Base-by-base conservation (phyloP, 768 basidiomycete species). In the Serendipita sp. region DNA sequence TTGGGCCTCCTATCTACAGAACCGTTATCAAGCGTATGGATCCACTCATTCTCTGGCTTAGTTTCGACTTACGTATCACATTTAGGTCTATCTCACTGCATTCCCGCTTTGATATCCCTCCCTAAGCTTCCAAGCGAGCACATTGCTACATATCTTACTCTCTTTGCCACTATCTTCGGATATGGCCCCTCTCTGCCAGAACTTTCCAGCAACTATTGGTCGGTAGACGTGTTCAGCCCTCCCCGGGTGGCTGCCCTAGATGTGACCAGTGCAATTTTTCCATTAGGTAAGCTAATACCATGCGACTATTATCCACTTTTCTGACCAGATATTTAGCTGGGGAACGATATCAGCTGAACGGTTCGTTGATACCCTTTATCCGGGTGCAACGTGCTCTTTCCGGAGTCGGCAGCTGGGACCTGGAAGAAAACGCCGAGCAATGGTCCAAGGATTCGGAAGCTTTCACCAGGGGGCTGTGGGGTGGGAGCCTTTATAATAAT, bases 371-470 rank as follows among this genome's bases (percentile, higher is more conserved):
- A 53, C 16, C 60, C 48, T 10, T 32, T 16, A 46, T 68, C 67
- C 24, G 56, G 10, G 28, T 60, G 4, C 56, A 60, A 60, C 18
- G 56, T 8, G 56, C 56, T 37, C 56, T 60, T 35, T 30, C 28
- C 86, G 63, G 41, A 47, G 63, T 51, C 8, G 63, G 44, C 15
- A 46, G 5, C 46, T 51, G 41, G 41, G 44, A 64, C 16, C 63
- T 64, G 15, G 38, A 64, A 30, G 63, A 18, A 46, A 41, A 41
- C 41, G 41, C 13, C 7, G 41, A 41, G 41, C 41, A 41, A 7
- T 41, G 41, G 41, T 18, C 37, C 18, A 86, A 89, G 66, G 70
- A 69, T 15, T 64, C 68, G 11, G 32, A 38, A 28, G 58, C 66
- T 30, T 35, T 65, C 13, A 65, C 64, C 30, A 45, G 56, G 3